Evolutionary conservation across 768 basidiomycete genomes (phyloP).

Genomic region (Boletus rex-veris): DNA sequence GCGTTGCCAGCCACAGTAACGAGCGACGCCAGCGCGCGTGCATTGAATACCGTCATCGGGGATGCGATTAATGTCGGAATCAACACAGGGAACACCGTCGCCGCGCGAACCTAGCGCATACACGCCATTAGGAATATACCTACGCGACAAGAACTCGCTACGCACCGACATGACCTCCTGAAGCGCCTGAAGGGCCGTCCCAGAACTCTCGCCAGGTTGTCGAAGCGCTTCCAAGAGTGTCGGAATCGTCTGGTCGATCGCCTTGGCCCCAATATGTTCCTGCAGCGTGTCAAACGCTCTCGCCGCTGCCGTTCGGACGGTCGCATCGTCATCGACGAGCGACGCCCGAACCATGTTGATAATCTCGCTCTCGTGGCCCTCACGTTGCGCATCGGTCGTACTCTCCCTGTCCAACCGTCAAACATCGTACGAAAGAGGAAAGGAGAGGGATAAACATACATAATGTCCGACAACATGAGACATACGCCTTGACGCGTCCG

Average conservation of each 20-base stretch:
- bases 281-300: constrained; percentile 89
- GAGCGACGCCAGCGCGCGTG: constrained; percentile 82
- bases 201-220: constrained; percentile 90
- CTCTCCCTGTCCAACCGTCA: constrained; percentile 57
- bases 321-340: constrained; percentile 83
- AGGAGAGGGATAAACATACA: constrained; percentile 47
- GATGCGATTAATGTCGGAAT: constrained; percentile 88
- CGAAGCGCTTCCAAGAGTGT: constrained; percentile 90
- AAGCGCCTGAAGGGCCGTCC: constrained; percentile 89
- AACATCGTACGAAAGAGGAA: neutral
- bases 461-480: constrained; percentile 79
- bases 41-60: constrained; percentile 95
- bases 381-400: constrained; percentile 77
- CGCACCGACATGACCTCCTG: constrained; percentile 91
- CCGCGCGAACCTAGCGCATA: constrained; percentile 71
- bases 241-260: constrained; percentile 95
- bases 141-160: neutral
- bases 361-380: constrained; percentile 86
- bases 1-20: constrained; percentile 93
- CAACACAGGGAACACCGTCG: constrained; percentile 94
- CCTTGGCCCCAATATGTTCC: constrained; percentile 83
- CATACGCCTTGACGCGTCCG: constrained; percentile 82
- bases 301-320: constrained; percentile 87
- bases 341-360: constrained; percentile 80
- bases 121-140: neutral